Base-by-base conservation (phyloP, 108 stramenopile genomes). In the Pseudonitzschia delicatissima region DNA sequence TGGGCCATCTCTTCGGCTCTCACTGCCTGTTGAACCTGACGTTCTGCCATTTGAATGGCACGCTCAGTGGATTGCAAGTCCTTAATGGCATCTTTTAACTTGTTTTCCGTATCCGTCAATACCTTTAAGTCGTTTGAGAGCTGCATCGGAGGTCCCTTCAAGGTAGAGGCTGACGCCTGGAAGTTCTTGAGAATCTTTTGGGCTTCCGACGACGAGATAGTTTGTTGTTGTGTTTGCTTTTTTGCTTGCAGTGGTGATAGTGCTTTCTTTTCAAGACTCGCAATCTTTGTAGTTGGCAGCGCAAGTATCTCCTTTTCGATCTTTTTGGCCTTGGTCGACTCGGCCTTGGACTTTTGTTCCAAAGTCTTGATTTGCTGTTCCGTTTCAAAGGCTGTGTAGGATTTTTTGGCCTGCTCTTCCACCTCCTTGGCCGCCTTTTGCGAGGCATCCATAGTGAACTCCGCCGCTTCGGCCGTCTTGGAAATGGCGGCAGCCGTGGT, bases 271-370 rank as follows among this genome's bases (percentile, higher is more conserved):
- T 61, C 60, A 29, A 48, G 36, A 20, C 1, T 25, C 11, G 34
- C 21, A 53, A 66, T 21, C 21, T 6, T 39, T 39, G 32, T 52
- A 4, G 49, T 42, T 18, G 50, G 25, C 51, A 39, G 35, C 18
- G 48, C 20, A 20, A 1, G 18, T 18, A 53, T 3, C 25, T 51
- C 51, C 18, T 26, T 68, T 58, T 33, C n/a, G 35, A 68, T 8
- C 25, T 28, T 57, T 40, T 39, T n/a, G n/a, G 67, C 42, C 40
- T 27, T 47, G 42, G 39, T 42, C 20, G 27, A 7, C 34, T 53
- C 49, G 35, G 34, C 12, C 8, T 36, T 63, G 9, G 50, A 51
- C 18, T 52, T 48, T 66, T 65, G 64, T 39, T 72, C 39, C 52
- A 72, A 9, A 4, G 25, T 18, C 37, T 36, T 53, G 29, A 44